Base-by-base conservation (phyloP, 1,284 basidiomycete genomes). In the Spongispora temasekensis region DNA sequence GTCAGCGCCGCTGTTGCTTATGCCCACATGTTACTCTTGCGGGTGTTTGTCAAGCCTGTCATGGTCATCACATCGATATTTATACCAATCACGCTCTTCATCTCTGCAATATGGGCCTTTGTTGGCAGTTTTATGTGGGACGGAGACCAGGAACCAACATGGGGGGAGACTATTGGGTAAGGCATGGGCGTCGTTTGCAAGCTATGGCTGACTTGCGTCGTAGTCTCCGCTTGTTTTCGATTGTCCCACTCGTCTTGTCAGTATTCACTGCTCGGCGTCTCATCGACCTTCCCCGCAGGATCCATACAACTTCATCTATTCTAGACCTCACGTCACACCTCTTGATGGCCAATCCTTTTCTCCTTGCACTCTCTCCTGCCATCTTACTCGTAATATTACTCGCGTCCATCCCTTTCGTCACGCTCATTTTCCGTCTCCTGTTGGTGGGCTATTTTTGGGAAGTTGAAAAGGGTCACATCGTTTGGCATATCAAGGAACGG, bases 71-170 rank as follows among this genome's bases (percentile, higher is more conserved):
- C 93, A 0, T 88, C 89, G 2, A 81, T 92, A 25, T 88, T 90
- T 66, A 87, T 95, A 32, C 94, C 95, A 17, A 85, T 87, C 48
- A 90, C 90, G 0, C 80, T 97, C 31, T 85, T 93, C 67, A 79
- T 94, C 51, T 93, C 90, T 55, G 88, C 93, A 19, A 76, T 94
- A 58, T 95, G 93, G 90, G 93, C 93, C 2, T 93, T 97, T 67
- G 83, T 90, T 9, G 95, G 93, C 31, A 94, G 93, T 70, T 97
- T 97, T 68, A 91, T 95, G 81, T 90, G 90, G 80, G 87, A 90
- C 63, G 84, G 80, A 15, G 82, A 86, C 59, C 78, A 79, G 31
- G 87, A 85, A 61, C 86, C 87, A 31, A 89, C 89, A 12, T 90
- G 88, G 82, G 92, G 91, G 63, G 90, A 91, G 75, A 91, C 87